Conservation (phyloP, 73 alveolate genomes). For the Paramecium octaurelia region DNA sequence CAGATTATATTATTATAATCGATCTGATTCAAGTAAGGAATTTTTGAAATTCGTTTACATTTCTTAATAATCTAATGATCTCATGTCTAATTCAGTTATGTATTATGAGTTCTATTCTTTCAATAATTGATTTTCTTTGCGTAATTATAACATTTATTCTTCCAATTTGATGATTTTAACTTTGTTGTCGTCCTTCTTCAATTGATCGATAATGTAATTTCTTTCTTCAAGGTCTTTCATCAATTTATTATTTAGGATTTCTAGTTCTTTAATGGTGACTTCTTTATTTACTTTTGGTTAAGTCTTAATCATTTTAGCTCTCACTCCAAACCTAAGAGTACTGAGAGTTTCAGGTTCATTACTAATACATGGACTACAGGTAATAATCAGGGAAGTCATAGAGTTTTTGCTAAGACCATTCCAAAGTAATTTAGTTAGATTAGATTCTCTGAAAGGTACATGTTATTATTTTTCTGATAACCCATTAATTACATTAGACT, state of each 20-base stretch:
- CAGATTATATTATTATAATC: background rate
- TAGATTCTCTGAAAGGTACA: slow-evolving; percentile 90
- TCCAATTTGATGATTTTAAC: background rate
- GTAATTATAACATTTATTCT: background rate
- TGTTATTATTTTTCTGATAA: slow-evolving; percentile 59
- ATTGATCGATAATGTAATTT: background rate
- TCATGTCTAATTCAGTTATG: background rate
- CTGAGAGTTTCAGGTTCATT: slow-evolving; percentile 91
- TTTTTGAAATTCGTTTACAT: background rate
- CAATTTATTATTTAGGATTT: background rate
- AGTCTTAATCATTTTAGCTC: slow-evolving; percentile 95
- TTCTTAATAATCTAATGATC: background rate
- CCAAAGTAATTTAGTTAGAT: slow-evolving; percentile 92
- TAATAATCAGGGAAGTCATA: slow-evolving; percentile 88
- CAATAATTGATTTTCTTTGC: background rate
- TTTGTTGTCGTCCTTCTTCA: background rate
- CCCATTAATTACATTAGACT: slow-evolving; percentile 60
- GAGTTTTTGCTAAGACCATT: slow-evolving; percentile 96
- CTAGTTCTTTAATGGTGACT: slow-evolving; percentile 75
- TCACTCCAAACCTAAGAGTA: slow-evolving; percentile 90
- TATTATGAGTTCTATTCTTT: background rate
- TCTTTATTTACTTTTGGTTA: slow-evolving; percentile 77
- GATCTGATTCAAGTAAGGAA: background rate
- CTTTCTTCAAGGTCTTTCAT: slow-evolving; percentile 6
- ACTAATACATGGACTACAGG: slow-evolving; percentile 77